Conservation (phyloP, 2,329 filamentous ascomycete species). For the Hymenoscyphus scutula region DNA sequence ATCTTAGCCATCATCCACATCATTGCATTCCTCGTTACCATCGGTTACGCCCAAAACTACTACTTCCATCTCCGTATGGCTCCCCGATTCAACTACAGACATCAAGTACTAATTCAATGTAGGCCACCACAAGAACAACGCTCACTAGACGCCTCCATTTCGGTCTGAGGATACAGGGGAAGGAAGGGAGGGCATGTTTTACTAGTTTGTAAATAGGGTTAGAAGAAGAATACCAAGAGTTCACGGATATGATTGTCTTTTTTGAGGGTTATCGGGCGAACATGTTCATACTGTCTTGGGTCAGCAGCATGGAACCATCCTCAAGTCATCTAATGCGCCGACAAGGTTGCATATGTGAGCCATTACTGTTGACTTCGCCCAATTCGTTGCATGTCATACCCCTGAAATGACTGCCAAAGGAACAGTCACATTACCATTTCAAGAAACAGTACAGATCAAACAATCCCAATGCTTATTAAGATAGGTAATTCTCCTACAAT, state of each 20-base stretch:
- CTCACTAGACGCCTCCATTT: constrained; percentile 64
- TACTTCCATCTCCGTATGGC: constrained; percentile 98
- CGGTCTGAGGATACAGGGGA: not conserved
- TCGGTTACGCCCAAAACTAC: constrained; percentile 98
- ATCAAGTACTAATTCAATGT: constrained; percentile 29
- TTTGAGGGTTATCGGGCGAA: not conserved
- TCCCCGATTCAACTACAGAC: not conserved
- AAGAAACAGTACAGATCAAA: too few relatives aligned
- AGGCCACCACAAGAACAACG: constrained; percentile 99
- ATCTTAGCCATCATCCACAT: constrained; percentile 79
- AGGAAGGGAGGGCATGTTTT: constrained; percentile 21
- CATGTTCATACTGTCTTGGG: not conserved
- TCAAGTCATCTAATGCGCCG: too few relatives aligned
- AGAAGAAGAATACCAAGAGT: constrained; percentile 27
- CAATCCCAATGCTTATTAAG: too few relatives aligned
- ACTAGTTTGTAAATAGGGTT: constrained; percentile 35
- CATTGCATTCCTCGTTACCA: constrained; percentile 70
- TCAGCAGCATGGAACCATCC: too few relatives aligned
- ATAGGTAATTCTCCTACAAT: too few relatives aligned
- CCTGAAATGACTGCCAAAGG: too few relatives aligned
- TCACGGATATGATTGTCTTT: constrained; percentile 5
- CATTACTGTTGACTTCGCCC: too few relatives aligned
- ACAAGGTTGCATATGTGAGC: too few relatives aligned
- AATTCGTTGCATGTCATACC: too few relatives aligned
- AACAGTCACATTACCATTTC: too few relatives aligned